These are phyloP conservation scores for Rhododendron molle DNA, from an alignment of 148 eudicot species.

Conservation along the genomic window DNA sequence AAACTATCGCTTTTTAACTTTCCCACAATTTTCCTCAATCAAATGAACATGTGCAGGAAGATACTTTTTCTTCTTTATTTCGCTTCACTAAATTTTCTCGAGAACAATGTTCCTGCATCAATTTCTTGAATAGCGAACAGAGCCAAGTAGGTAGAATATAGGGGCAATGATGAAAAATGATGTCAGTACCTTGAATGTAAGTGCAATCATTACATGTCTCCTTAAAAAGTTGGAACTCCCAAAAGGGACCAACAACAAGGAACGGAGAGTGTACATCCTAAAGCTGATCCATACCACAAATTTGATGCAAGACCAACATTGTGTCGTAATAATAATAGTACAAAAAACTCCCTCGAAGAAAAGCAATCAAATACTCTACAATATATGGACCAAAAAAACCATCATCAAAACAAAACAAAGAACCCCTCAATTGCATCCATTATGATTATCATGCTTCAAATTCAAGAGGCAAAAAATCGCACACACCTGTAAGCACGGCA, in stretches of 20 bases:
- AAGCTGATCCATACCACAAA: neutral
- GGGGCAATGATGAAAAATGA: too few relatives aligned
- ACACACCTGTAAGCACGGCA: slow-evolving; percentile 91
- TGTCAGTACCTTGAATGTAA: neutral
- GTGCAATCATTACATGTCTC: neutral
- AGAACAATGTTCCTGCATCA: too few relatives aligned
- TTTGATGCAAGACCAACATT: neutral
- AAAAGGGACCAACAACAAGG: neutral
- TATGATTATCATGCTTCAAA: neutral
- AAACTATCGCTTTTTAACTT: too few relatives aligned
- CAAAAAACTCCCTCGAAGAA: neutral
- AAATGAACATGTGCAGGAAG: too few relatives aligned
- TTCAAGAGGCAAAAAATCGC: slow-evolving; percentile 3
- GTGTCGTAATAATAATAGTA: neutral
- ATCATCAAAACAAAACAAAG: neutral
- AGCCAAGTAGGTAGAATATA: too few relatives aligned
- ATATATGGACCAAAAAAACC: neutral
- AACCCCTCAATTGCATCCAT: neutral
- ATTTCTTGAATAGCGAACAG: too few relatives aligned
- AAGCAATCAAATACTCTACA: neutral
- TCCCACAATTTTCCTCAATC: too few relatives aligned
- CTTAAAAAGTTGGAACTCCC: neutral
- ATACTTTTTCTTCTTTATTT: too few relatives aligned
- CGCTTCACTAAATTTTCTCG: too few relatives aligned
- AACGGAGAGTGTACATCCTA: neutral